A percentile compares a stretch with the other conserved stretches of the same genome.
These are phyloP conservation scores for Helianthus tuberosus DNA, from an alignment of 129 eudicot species.

Conservation along the genomic window DNA sequence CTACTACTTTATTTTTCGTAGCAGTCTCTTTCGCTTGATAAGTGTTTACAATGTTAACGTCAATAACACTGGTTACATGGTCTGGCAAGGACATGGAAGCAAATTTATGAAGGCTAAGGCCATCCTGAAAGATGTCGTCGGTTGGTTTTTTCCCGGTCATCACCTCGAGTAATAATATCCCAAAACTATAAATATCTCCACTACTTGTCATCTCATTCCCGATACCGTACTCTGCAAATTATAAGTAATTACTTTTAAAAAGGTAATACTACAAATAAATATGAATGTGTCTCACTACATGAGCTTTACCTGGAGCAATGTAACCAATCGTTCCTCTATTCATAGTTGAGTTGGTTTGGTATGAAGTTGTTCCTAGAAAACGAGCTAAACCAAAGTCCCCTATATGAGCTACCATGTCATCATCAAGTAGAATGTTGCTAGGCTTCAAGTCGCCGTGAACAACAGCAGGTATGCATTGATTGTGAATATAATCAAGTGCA, in stretches of 20 bases:
- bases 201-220: neutral
- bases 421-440: neutral
- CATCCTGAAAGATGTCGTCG: neutral
- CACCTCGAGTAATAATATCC: neutral
- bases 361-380: neutral
- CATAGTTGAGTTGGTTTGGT: neutral
- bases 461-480: neutral
- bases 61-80: neutral
- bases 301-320: neutral
- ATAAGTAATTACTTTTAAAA: neutral
- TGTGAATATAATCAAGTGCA: neutral
- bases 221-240: neutral
- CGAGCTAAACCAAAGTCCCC: neutral
- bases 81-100: neutral
- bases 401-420: neutral
- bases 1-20: neutral
- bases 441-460: neutral
- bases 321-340: neutral
- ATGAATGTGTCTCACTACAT: neutral
- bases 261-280: neutral
- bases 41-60: neutral
- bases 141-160: neutral
- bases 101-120: neutral
- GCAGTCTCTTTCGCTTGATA: neutral
- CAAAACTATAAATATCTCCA: neutral